Evolutionary conservation across 345 rosid genomes (phyloP).

Genomic region (Psidium guajava): DNA sequence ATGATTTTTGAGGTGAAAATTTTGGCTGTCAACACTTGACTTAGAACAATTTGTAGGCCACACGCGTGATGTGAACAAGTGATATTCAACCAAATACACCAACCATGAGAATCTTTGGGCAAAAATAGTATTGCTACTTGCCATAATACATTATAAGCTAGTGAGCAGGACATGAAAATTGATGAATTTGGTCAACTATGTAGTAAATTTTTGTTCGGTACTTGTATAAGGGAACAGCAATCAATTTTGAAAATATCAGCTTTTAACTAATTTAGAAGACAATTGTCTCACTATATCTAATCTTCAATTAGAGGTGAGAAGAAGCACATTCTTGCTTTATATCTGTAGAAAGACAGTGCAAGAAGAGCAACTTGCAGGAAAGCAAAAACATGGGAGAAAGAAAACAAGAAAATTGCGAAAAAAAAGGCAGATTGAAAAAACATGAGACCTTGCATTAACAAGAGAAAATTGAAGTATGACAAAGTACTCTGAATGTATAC

Average conservation of each 20-base stretch:
- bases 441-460: background rate
- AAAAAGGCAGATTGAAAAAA: background rate
- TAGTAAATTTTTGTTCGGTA: background rate
- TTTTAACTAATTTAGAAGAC: background rate
- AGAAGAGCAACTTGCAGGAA: background rate
- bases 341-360: background rate
- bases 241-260: background rate
- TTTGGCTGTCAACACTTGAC: background rate
- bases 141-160: background rate
- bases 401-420: background rate
- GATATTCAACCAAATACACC: background rate
- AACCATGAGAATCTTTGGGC: background rate
- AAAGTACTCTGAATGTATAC: background rate
- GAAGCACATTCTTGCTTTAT: background rate
- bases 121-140: background rate
- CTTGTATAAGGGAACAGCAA: background rate
- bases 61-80: background rate
- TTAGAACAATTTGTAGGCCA: background rate
- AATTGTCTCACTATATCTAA: background rate
- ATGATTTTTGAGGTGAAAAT: background rate
- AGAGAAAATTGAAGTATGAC: background rate
- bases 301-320: background rate
- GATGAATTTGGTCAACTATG: background rate
- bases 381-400: background rate
- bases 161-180: background rate